phyloP scores from a whole-genome alignment of 345 rosid species.

The Aquilaria yunnanensis region DNA sequence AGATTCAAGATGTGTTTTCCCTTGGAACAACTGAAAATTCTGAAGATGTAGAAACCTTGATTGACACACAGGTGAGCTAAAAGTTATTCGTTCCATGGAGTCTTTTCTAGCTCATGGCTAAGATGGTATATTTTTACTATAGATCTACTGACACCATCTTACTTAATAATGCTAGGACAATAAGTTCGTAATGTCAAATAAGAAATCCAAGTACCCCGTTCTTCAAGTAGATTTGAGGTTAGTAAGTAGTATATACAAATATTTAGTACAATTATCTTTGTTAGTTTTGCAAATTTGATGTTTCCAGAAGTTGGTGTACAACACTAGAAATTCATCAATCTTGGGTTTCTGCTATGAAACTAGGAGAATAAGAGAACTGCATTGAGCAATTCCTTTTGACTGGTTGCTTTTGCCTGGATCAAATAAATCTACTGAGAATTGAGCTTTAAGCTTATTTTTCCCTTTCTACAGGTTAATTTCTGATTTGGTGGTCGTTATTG shows the following conservation, averaged over 20 bases:
- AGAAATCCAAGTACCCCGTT: slow-evolving; percentile 92
- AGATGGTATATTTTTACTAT: no score
- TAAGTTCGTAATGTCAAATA: slow-evolving; percentile 95
- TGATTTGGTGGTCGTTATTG: slow-evolving; percentile 91
- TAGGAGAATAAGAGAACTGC: no score
- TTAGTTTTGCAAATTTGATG: no score
- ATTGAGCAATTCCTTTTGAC: no score
- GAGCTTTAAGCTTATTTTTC: slow-evolving; percentile 1
- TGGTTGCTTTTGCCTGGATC: no score
- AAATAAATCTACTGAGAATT: no score
- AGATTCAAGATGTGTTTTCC: slow-evolving; percentile 88
- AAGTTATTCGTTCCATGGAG: neutral
- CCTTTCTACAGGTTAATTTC: slow-evolving; percentile 70
- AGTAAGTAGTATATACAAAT: neutral
- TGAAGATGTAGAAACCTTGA: slow-evolving; percentile 75
- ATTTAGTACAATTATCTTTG: no score
- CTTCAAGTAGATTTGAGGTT: slow-evolving; percentile 99
- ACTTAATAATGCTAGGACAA: slow-evolving; percentile 52
- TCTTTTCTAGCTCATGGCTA: no score
- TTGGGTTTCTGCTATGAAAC: no score
- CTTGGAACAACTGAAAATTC: slow-evolving; percentile 84
- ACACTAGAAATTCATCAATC: no score
- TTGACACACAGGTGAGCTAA: slow-evolving; percentile 78
- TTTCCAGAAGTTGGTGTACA: no score
- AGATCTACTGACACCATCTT: no score